These are phyloP conservation scores for Boletus rex-veris DNA, from an alignment of 768 basidiomycete species.

Conservation along the genomic window DNA sequence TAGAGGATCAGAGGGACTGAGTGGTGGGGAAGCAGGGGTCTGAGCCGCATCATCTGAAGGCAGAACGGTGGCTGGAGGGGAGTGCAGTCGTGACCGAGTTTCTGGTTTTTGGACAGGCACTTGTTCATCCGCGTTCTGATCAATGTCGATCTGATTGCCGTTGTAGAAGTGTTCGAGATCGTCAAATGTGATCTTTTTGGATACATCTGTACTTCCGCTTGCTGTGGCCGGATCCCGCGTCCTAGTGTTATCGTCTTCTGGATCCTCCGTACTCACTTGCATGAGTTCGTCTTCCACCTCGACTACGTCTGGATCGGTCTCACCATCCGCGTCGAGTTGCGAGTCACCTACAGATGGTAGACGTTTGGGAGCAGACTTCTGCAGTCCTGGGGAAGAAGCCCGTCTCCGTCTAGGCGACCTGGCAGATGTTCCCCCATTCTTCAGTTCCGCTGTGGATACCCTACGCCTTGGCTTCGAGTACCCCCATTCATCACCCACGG, in stretches of 20 bases:
- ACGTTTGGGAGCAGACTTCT: slow-evolving; percentile 17
- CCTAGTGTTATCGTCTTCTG: slow-evolving; percentile 11
- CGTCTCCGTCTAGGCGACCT: slow-evolving; percentile 21
- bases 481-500: slow-evolving; percentile 7
- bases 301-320: slow-evolving; percentile 34
- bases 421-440: neutral
- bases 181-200: slow-evolving; percentile 21
- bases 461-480: slow-evolving; percentile 8
- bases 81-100: neutral
- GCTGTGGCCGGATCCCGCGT: neutral
- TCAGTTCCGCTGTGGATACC: slow-evolving; percentile 9
- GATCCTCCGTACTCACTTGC: slow-evolving; percentile 22
- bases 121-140: slow-evolving; percentile 20
- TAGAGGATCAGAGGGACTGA: slow-evolving; percentile 23
- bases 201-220: neutral
- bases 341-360: slow-evolving; percentile 25
- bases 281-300: slow-evolving; percentile 37
- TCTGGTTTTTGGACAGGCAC: neutral
- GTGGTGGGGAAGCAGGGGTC: slow-evolving; percentile 10
- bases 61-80: neutral
- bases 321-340: slow-evolving; percentile 33
- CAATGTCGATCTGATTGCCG: slow-evolving; percentile 31
- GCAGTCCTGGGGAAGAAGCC: slow-evolving; percentile 29
- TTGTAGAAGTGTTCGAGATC: slow-evolving; percentile 31
- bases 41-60: neutral